Conservation (phyloP, 2,329 filamentous ascomycete species). For the Aspergillus fijiensis region DNA sequence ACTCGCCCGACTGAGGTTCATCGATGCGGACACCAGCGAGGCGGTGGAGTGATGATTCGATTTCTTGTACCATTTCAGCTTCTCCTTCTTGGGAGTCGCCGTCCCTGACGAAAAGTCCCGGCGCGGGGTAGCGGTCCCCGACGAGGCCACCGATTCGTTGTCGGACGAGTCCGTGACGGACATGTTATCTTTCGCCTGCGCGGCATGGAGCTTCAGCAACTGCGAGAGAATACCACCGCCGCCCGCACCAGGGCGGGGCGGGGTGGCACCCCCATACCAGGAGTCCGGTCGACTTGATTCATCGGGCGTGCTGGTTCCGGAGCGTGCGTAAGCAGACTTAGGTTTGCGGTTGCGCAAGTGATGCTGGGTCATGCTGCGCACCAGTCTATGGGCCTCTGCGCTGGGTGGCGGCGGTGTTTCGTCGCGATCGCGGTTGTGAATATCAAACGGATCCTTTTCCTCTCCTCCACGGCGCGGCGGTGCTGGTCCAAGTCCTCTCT, state of each 20-base stretch:
- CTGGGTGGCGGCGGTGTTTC: conserved; percentile 26
- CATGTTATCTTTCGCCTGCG: conserved; percentile 41
- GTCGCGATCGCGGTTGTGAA: conserved; percentile 22
- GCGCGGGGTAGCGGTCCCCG: conserved; percentile 29
- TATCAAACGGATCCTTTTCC: conserved; percentile 17
- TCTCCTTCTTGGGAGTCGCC: conserved; percentile 38
- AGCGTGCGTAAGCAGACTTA: conserved; percentile 34
- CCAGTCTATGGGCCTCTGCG: conserved; percentile 40
- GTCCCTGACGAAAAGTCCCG: conserved; percentile 25
- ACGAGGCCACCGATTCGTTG: conserved; percentile 28
- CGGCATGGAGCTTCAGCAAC: conserved; percentile 67
- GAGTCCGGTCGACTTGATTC: conserved; percentile 11
- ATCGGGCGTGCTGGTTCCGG: conserved; percentile 34
- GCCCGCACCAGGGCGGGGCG: conserved; percentile 23
- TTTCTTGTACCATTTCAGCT: conserved; percentile 47
- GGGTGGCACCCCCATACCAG: conserved; percentile 1
- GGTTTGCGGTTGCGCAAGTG: conserved; percentile 30
- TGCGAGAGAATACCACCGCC: conserved; percentile 66
- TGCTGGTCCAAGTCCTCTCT: conserved; percentile 17
- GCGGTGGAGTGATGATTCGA: conserved; percentile 36
- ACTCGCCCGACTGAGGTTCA: conserved; percentile 36
- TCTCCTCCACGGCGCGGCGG: conserved; percentile 24
- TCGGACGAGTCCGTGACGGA: conserved; percentile 34
- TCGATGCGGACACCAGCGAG: conserved; percentile 40
- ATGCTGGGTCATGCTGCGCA: conserved; percentile 36